A percentile compares a stretch with the other conserved stretches of the same genome.
phyloP scores from a whole-genome alignment of 331 rosid species.

The Malus hybrid region DNA sequence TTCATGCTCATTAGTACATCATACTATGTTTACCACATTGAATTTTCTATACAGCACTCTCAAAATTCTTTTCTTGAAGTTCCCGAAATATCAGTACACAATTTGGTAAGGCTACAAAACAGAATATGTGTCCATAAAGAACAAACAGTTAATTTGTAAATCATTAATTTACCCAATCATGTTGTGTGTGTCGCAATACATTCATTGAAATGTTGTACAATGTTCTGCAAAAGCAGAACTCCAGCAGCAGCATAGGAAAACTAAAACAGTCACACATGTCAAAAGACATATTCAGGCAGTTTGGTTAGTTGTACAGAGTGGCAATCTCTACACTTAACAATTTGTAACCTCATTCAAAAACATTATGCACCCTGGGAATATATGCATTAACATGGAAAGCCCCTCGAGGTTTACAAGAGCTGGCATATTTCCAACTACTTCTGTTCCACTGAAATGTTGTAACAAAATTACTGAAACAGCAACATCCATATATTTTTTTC shows the following conservation, averaged over 20 bases:
- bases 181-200: background rate
- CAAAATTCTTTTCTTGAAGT: background rate
- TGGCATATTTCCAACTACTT: background rate
- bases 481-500: background rate
- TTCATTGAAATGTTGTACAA: background rate
- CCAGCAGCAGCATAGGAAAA: background rate
- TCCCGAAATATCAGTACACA: background rate
- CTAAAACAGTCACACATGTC: background rate
- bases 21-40: background rate
- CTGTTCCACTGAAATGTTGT: background rate
- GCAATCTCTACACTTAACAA: background rate
- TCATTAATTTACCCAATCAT: background rate
- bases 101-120: background rate
- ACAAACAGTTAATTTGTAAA: background rate
- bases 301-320: background rate
- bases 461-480: background rate
- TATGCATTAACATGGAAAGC: background rate
- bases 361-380: background rate
- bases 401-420: background rate
- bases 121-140: background rate
- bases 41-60: background rate
- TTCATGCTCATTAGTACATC: background rate
- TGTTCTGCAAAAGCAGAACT: background rate
- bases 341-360: background rate
- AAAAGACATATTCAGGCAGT: background rate